A percentile compares a stretch with the other conserved stretches of the same genome.
These are phyloP conservation scores for Vitis hybrid DNA, from an alignment of 177 flowering plant species.

Conservation along the genomic window DNA sequence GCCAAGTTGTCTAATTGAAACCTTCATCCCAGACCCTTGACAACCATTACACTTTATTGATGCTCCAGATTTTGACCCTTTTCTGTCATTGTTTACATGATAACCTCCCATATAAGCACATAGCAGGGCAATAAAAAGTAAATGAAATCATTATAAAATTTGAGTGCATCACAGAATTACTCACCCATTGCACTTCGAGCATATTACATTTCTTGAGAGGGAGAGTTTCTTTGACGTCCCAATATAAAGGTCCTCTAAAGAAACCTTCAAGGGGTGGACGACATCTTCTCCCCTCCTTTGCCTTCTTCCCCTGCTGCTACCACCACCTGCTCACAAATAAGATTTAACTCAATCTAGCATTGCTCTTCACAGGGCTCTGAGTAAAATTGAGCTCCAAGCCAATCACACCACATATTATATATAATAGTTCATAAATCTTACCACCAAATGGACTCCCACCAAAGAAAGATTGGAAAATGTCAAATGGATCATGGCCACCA, in stretches of 20 bases:
- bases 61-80: slow-evolving; percentile 83
- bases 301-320: slow-evolving; percentile 47
- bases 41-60: slow-evolving; percentile 69
- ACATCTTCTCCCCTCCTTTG: slow-evolving; percentile 63
- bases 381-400: too few species aligned
- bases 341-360: too few species aligned
- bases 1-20: slow-evolving; percentile 71
- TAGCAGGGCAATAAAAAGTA: too few species aligned
- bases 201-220: slow-evolving; percentile 55
- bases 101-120: neutral
- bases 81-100: slow-evolving; percentile 33
- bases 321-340: slow-evolving; percentile 30
- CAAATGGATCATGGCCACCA: slow-evolving; percentile 62
- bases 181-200: slow-evolving; percentile 73
- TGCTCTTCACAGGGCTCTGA: too few species aligned
- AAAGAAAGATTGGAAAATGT: slow-evolving; percentile 62
- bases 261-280: slow-evolving; percentile 58
- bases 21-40: slow-evolving; percentile 80
- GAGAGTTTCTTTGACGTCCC: slow-evolving; percentile 66
- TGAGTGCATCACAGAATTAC: slow-evolving; percentile 1
- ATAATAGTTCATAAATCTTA: slow-evolving; percentile 8
- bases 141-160: neutral
- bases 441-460: slow-evolving; percentile 60
- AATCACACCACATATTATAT: neutral
- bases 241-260: slow-evolving; percentile 56